phyloP scores from a whole-genome alignment of 257 asterid species.

The Solanum bukasovii region DNA sequence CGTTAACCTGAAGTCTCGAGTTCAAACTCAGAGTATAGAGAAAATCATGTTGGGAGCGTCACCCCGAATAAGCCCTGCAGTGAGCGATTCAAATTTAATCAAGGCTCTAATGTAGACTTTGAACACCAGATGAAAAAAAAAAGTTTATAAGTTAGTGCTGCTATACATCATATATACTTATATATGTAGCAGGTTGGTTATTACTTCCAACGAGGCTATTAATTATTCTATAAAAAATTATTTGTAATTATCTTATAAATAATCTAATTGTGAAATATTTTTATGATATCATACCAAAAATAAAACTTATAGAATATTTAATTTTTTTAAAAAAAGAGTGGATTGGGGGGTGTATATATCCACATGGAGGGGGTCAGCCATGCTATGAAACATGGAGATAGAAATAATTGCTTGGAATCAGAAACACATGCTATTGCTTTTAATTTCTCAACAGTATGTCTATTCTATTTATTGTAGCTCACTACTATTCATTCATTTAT shows the following conservation, averaged over 20 bases:
- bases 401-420: constrained; percentile 6
- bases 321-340: background rate
- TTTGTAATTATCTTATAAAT: background rate
- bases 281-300: background rate
- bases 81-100: background rate
- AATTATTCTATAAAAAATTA: background rate
- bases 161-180: background rate
- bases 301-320: background rate
- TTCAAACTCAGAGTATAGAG: background rate
- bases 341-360: background rate
- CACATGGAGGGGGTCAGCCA: background rate
- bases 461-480: background rate
- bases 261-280: background rate
- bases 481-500: background rate
- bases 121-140: too few species aligned
- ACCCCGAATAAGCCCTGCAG: too few species aligned
- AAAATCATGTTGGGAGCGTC: background rate
- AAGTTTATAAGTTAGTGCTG: background rate
- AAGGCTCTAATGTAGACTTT: too few species aligned
- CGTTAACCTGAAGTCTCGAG: too few species aligned
- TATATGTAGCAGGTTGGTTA: background rate
- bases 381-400: background rate
- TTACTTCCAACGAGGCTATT: background rate
- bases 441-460: background rate
- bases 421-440: constrained; percentile 4